Conservation (phyloP, 176 grass and related monocot species). For the Musa schizocarpa region DNA sequence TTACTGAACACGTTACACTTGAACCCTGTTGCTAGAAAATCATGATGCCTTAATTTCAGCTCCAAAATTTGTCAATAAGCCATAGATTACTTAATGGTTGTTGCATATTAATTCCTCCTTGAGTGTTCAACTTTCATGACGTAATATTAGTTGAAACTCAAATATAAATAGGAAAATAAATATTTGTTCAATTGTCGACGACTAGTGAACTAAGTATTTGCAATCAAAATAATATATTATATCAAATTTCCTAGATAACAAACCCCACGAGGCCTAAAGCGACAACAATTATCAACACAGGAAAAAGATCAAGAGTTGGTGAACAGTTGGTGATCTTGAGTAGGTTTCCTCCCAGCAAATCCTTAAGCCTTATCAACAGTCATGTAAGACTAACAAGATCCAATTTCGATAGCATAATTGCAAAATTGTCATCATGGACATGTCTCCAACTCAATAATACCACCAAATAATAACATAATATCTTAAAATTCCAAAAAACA, state of each 20-base stretch:
- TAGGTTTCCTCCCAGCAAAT: not conserved
- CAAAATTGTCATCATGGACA: not conserved
- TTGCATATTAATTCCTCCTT: not conserved
- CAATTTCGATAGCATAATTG: not conserved
- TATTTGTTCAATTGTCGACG: no score
- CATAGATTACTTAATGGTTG: no score
- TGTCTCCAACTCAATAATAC: not conserved
- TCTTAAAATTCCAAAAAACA: not conserved
- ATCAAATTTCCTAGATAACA: no score
- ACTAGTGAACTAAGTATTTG: no score
- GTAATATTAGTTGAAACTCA: no score
- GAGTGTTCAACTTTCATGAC: not conserved
- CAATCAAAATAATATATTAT: no score
- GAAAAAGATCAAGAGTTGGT: no score
- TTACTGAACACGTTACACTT: not conserved
- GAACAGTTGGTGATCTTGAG: no score
- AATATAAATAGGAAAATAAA: no score
- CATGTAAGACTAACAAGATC: not conserved
- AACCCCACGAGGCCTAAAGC: no score
- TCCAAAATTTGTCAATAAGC: no score
- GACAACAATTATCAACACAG: no score
- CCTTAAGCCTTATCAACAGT: not conserved
- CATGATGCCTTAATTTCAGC: not conserved
- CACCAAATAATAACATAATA: not conserved
- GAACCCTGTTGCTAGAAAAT: not conserved